Percentiles rank a stretch among this genome's conserved stretches.
These are phyloP conservation scores for Trichopus zeylanicus DNA, from an alignment of 116 monocot genomes.

Conservation along the genomic window DNA sequence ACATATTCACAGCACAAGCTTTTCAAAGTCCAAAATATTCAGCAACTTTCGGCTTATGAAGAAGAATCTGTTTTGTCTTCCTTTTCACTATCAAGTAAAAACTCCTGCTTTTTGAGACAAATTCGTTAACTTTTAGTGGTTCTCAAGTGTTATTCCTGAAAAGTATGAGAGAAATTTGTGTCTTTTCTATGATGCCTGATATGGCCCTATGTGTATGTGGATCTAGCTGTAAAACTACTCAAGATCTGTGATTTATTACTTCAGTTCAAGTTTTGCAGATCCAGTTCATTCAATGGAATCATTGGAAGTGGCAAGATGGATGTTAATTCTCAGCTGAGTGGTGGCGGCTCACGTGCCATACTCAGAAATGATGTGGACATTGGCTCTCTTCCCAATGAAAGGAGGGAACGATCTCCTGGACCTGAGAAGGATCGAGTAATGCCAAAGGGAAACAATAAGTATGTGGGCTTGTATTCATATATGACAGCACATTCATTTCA, in stretches of 20 bases:
- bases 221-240: no score
- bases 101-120: no score
- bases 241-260: no score
- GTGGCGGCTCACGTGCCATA: constrained; percentile 23
- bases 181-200: no score
- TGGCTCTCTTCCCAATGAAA: constrained; percentile 39
- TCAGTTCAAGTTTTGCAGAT: constrained; percentile 32
- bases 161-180: no score
- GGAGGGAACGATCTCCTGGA: constrained; percentile 47
- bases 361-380: constrained; percentile 49
- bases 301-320: constrained; percentile 55
- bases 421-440: constrained; percentile 55
- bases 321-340: constrained; percentile 38
- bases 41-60: no score
- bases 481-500: background rate
- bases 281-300: constrained; percentile 45
- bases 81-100: no score
- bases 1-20: background rate
- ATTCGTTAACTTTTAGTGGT: no score
- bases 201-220: background rate
- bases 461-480: background rate
- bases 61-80: no score
- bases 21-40: no score
- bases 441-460: constrained; percentile 46
- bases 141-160: no score